These are phyloP conservation scores for Thraustotheca clavata DNA, from an alignment of 352 stramenopile genomes.

Conservation along the genomic window DNA sequence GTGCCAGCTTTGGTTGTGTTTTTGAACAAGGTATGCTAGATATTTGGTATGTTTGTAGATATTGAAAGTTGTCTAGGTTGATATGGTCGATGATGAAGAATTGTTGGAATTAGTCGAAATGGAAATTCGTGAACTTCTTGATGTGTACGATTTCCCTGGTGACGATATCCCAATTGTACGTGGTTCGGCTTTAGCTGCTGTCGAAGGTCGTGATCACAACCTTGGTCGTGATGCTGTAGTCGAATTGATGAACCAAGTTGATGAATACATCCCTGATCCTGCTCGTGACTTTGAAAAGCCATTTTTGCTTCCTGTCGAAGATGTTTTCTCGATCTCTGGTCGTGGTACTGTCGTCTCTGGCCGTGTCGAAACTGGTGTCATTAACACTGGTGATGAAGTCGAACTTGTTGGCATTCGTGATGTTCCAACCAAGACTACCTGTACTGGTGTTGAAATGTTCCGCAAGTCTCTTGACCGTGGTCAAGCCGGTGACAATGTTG, in stretches of 20 bases:
- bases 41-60: neutral
- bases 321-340: slow-evolving; percentile 96
- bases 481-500: slow-evolving; percentile 94
- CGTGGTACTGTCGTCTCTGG: slow-evolving; percentile 97
- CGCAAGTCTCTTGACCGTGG: slow-evolving; percentile 91
- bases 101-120: slow-evolving; percentile 93
- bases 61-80: slow-evolving; percentile 30
- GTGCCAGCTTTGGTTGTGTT: slow-evolving; percentile 91
- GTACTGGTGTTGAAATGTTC: slow-evolving; percentile 96
- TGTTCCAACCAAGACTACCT: slow-evolving; percentile 37
- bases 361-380: slow-evolving; percentile 86
- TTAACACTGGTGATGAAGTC: slow-evolving; percentile 50
- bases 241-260: slow-evolving; percentile 90
- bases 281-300: slow-evolving; percentile 91
- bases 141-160: slow-evolving; percentile 93
- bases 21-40: slow-evolving; percentile 85
- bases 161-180: slow-evolving; percentile 93
- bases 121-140: slow-evolving; percentile 91
- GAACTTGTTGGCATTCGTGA: slow-evolving; percentile 37
- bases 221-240: slow-evolving; percentile 83
- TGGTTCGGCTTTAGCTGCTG: slow-evolving; percentile 88
- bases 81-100: slow-evolving; percentile 92
- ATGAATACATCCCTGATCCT: slow-evolving; percentile 81
- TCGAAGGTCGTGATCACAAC: slow-evolving; percentile 81
- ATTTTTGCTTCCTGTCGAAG: slow-evolving; percentile 96